These are phyloP conservation scores for Cucumis hystrix DNA, from an alignment of 306 rosid genomes.

Conservation along the genomic window DNA sequence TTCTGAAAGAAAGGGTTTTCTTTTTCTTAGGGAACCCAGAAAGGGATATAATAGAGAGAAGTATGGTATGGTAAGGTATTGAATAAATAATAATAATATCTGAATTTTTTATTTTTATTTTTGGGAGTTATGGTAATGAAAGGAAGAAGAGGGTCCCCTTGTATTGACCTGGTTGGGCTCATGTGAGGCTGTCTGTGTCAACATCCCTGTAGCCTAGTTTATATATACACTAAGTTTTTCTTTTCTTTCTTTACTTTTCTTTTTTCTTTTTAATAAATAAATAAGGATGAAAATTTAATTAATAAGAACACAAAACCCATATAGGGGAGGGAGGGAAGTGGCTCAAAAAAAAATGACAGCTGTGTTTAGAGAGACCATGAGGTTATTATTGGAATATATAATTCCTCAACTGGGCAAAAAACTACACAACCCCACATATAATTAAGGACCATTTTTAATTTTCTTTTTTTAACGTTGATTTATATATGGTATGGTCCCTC, in stretches of 20 bases:
- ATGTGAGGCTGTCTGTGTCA: slow-evolving; percentile 40
- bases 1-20: neutral
- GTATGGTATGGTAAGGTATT: neutral
- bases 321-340: neutral
- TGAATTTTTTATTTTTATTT: neutral
- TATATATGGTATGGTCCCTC: neutral
- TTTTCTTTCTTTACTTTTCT: neutral
- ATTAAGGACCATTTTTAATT: slow-evolving; percentile 23
- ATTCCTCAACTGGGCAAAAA: slow-evolving; percentile 20
- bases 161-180: slow-evolving; percentile 37
- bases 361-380: slow-evolving; percentile 24
- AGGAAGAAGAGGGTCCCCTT: slow-evolving; percentile 26
- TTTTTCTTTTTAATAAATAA: neutral
- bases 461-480: neutral
- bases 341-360: slow-evolving; percentile 25
- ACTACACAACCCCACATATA: neutral
- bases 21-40: neutral
- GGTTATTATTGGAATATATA: slow-evolving; percentile 15
- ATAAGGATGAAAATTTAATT: neutral
- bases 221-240: neutral
- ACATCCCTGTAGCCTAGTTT: slow-evolving; percentile 18
- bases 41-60: neutral
- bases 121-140: neutral
- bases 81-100: neutral
- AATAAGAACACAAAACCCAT: neutral